Evolutionary conservation across 441 rosid genomes (phyloP).

Genomic region (Aquilaria agallochum): DNA sequence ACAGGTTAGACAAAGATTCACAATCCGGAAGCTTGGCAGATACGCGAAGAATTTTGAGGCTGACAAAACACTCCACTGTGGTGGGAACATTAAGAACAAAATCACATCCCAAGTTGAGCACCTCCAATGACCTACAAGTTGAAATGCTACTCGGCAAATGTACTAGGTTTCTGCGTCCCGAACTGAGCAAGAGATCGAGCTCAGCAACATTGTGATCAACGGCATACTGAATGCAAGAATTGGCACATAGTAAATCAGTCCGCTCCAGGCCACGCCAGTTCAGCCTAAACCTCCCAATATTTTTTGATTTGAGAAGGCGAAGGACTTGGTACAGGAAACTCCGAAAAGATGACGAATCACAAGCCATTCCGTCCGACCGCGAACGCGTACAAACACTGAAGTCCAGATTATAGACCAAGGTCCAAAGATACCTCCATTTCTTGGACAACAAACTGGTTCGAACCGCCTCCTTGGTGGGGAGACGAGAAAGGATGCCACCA

Average conservation of each 20-base stretch:
- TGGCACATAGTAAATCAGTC: not conserved
- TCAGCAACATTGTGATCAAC: not conserved
- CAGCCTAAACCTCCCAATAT: not conserved
- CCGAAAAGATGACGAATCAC: not conserved
- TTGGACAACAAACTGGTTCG: constrained; percentile 1
- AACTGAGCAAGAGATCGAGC: not conserved
- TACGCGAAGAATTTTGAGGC: constrained; percentile 5
- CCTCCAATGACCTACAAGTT: not conserved
- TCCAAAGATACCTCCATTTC: constrained; percentile 13
- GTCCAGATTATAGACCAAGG: not conserved
- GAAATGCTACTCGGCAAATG: not conserved
- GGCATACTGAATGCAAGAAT: constrained; percentile 1
- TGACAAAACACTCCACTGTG: not conserved
- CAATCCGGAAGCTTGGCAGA: not conserved
- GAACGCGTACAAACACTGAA: not conserved
- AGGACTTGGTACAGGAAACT: not conserved
- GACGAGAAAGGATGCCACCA: constrained; percentile 10
- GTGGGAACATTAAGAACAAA: constrained; percentile 4
- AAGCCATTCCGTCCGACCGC: too few relatives aligned
- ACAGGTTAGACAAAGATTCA: not conserved
- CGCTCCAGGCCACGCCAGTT: not conserved
- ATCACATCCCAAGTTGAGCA: not conserved
- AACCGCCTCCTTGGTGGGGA: constrained; percentile 3
- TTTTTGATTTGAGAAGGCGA: not conserved
- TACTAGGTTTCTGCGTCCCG: not conserved